Evolutionary conservation across 2,329 filamentous ascomycete genomes (phyloP).

Genomic region (Colletotrichum euphorbiae): DNA sequence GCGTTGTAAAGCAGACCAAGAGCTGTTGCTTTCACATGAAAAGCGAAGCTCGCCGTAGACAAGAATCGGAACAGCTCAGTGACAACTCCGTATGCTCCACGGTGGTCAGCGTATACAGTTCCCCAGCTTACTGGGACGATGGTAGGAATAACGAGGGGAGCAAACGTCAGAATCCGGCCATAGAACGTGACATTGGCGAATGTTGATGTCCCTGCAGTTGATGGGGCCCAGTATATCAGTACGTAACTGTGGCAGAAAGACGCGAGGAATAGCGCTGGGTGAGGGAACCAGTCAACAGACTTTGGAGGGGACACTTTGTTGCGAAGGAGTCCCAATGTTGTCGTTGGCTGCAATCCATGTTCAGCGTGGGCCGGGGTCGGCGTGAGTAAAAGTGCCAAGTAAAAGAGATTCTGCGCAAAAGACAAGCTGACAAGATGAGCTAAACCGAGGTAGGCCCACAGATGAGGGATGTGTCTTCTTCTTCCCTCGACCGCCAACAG

Average conservation of each 20-base stretch:
- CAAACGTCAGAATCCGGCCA: constrained; percentile 54
- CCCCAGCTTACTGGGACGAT: constrained; percentile 64
- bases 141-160: constrained; percentile 59
- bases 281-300: constrained; percentile 57
- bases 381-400: constrained; percentile 67
- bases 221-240: constrained; percentile 53
- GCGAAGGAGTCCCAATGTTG: constrained; percentile 46
- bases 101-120: constrained; percentile 53
- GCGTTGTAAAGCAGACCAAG: constrained; percentile 59
- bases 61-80: constrained; percentile 60
- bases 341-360: constrained; percentile 45
- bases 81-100: constrained; percentile 54
- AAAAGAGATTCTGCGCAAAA: constrained; percentile 73
- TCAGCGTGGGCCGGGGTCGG: constrained; percentile 58
- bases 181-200: constrained; percentile 51
- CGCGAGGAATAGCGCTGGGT: constrained; percentile 50
- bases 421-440: constrained; percentile 70
- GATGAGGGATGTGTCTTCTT: constrained; percentile 64
- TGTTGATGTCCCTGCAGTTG: constrained; percentile 53
- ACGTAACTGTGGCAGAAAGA: constrained; percentile 51
- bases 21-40: constrained; percentile 59
- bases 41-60: constrained; percentile 55
- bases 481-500: constrained; percentile 70
- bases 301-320: constrained; percentile 53
- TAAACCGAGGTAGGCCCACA: constrained; percentile 69